Conservation (phyloP, 1,284 basidiomycete species). For the Phylloboletellus chloephorus region DNA sequence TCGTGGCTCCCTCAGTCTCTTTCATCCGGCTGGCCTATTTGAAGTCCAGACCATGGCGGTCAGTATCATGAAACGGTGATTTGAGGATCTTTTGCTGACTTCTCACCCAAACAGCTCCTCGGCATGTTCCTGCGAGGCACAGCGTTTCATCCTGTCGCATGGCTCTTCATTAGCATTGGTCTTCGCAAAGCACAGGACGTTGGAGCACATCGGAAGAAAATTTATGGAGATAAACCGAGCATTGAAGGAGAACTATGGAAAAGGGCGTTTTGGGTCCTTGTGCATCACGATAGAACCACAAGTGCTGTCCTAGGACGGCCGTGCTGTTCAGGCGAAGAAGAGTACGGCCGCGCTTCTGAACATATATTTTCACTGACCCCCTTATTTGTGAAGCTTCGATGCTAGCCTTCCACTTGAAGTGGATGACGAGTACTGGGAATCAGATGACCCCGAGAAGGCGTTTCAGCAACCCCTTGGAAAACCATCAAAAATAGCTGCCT, state of each 20-base stretch:
- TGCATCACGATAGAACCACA: constrained; percentile 57
- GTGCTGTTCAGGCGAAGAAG: constrained; percentile 69
- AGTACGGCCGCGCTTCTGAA: constrained; percentile 44
- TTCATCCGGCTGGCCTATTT: constrained; percentile 62
- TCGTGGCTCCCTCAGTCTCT: constrained; percentile 49
- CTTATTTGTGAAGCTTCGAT: constrained; percentile 54
- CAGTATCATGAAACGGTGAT: constrained; percentile 20
- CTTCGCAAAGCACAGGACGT: constrained; percentile 67
- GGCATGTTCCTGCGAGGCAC: constrained; percentile 50
- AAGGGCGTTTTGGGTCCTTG: constrained; percentile 71
- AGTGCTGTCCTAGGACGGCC: constrained; percentile 68
- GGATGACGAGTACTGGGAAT: constrained; percentile 82
- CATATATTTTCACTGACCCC: constrained; percentile 7
- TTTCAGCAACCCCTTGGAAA: constrained; percentile 63
- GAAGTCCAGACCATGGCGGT: constrained; percentile 67
- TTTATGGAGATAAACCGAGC: constrained; percentile 43
- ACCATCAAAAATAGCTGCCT: constrained; percentile 58
- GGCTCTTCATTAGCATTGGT: constrained; percentile 63
- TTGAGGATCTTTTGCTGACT: constrained; percentile 3
- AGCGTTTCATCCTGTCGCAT: constrained; percentile 52
- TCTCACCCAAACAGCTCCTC: constrained; percentile 36
- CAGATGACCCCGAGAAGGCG: constrained; percentile 40
- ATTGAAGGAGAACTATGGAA: constrained; percentile 71
- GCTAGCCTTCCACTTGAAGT: constrained; percentile 75
- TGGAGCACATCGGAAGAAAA: constrained; percentile 57